Evolutionary conservation across 495 filamentous ascomycete genomes (phyloP).

Genomic region (Talaromyces thailandensis): DNA sequence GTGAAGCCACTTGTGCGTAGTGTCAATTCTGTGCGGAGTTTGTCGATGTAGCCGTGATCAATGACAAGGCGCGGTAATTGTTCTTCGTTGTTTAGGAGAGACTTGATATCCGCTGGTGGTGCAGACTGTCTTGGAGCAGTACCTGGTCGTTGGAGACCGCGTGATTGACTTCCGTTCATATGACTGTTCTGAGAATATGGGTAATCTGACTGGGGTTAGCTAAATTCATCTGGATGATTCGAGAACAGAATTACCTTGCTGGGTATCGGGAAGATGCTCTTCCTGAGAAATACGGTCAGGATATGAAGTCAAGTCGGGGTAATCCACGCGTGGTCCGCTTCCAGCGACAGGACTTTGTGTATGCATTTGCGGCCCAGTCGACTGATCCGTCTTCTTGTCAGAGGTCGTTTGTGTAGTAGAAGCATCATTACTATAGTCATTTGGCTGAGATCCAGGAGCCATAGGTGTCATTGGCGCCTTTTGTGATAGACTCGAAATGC

Average conservation of each 20-base stretch:
- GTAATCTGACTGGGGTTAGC: conserved; percentile 12
- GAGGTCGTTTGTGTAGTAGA: conserved; percentile 77
- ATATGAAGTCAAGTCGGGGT: conserved; percentile 29
- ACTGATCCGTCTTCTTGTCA: conserved; percentile 56
- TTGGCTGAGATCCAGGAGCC: conserved; percentile 64
- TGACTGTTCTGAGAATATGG: conserved; percentile 20
- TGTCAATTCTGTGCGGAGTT: conserved; percentile 51
- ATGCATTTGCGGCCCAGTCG: conserved; percentile 39
- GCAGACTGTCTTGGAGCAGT: conserved; percentile 19
- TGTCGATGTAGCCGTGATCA: conserved; percentile 43
- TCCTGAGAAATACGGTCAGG: conserved; percentile 35
- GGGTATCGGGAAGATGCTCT: conserved; percentile 37
- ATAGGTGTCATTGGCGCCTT: conserved; percentile 64
- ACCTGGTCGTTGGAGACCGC: conserved; percentile 34
- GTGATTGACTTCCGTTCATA: conserved; percentile 30
- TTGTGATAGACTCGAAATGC: conserved; percentile 52
- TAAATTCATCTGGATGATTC: no score
- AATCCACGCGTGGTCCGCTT: conserved; percentile 22
- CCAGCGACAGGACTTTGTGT: conserved; percentile 46
- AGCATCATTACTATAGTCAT: conserved; percentile 72
- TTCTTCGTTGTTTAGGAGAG: conserved; percentile 38
- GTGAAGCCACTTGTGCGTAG: conserved; percentile 65
- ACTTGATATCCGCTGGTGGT: conserved; percentile 27
- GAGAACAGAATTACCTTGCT: conserved; percentile 26
- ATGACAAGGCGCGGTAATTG: conserved; percentile 40